These are phyloP conservation scores for Jaminaea rosea DNA, from an alignment of 1,284 basidiomycete species.

Conservation along the genomic window DNA sequence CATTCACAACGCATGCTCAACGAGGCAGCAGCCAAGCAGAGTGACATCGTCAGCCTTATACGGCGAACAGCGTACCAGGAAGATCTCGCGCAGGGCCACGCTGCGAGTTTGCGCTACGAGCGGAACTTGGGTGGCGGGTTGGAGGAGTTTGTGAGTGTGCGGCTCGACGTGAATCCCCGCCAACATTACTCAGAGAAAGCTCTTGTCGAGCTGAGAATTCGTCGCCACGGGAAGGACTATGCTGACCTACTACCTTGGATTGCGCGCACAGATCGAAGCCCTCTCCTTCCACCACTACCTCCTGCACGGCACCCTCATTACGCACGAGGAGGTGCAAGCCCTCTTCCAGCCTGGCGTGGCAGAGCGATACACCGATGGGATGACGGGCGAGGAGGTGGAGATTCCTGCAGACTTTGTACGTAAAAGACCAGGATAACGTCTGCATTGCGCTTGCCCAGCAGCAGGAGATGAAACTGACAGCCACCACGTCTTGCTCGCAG, in stretches of 20 bases:
- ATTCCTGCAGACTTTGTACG: neutral
- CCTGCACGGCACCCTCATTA: slow-evolving; percentile 62
- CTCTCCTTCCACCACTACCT: slow-evolving; percentile 82
- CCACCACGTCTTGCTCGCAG: too few species aligned
- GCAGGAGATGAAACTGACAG: too few species aligned
- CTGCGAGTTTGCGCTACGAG: slow-evolving; percentile 22
- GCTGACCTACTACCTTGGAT: too few species aligned
- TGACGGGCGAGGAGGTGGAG: neutral
- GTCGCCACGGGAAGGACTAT: too few species aligned
- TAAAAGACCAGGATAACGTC: too few species aligned
- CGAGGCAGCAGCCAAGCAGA: slow-evolving; percentile 61
- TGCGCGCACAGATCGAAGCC: slow-evolving; percentile 64
- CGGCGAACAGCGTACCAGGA: neutral
- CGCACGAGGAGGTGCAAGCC: slow-evolving; percentile 61
- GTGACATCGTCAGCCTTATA: slow-evolving; percentile 58
- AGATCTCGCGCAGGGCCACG: neutral
- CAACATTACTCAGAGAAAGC: neutral
- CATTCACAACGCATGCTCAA: slow-evolving; percentile 50
- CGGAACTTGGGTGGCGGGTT: slow-evolving; percentile 39
- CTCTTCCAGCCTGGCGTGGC: slow-evolving; percentile 9
- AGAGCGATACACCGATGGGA: neutral
- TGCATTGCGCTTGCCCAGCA: too few species aligned
- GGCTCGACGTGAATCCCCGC: neutral
- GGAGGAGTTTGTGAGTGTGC: slow-evolving; percentile 45
- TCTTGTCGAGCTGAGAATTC: neutral